Evolutionary conservation across 1,284 basidiomycete genomes (phyloP).

Genomic region (Apiotrichum laibachii): DNA sequence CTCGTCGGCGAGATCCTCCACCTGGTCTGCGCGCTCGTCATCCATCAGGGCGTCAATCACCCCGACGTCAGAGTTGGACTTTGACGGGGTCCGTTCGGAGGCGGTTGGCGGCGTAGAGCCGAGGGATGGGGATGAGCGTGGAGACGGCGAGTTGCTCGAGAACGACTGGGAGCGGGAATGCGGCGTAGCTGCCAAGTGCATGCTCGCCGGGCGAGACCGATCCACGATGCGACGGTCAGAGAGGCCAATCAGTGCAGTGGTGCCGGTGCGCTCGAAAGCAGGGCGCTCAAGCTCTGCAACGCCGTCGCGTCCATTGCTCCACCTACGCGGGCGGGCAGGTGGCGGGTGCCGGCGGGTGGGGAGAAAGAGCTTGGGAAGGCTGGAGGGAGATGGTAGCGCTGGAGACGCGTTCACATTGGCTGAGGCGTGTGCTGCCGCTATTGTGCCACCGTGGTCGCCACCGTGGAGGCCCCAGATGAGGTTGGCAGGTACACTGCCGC

Average conservation of each 20-base stretch:
- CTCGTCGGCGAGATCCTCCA: background rate
- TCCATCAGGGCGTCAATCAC: background rate
- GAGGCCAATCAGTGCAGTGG: background rate
- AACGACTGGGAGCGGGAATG: background rate
- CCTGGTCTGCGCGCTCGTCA: background rate
- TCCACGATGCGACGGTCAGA: background rate
- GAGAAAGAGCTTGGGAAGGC: background rate
- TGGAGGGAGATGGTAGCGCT: background rate
- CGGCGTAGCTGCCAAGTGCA: background rate
- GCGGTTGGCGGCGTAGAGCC: background rate
- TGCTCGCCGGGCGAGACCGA: background rate
- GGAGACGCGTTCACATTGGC: background rate
- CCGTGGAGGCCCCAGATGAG: constrained; percentile 2
- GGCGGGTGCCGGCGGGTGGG: background rate
- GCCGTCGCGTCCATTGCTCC: background rate
- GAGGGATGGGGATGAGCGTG: background rate
- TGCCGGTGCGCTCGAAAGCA: background rate
- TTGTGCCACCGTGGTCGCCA: background rate
- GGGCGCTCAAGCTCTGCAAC: background rate
- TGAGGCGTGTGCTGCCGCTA: background rate
- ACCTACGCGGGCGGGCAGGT: background rate
- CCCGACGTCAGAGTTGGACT: background rate
- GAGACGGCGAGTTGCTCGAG: background rate
- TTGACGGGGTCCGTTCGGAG: background rate
- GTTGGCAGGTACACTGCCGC: constrained; percentile 17